Percentiles rank a stretch among this genome's conserved stretches.
phyloP scores from a whole-genome alignment of 2,329 filamentous ascomycete genomes.

The Exophiala calicioides region DNA sequence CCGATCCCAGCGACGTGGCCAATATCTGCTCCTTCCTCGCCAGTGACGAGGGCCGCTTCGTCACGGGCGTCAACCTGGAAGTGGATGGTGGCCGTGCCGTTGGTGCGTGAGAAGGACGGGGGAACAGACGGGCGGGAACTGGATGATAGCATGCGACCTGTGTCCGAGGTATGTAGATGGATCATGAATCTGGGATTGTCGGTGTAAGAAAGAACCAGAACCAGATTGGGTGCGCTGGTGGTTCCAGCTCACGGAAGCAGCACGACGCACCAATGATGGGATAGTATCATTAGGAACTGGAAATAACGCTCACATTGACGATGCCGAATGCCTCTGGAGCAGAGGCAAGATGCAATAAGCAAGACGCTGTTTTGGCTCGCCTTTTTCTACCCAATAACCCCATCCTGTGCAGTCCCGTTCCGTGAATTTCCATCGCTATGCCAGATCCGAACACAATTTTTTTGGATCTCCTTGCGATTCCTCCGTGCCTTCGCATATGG shows the following conservation, averaged over 20 bases:
- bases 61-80: conserved; percentile 47
- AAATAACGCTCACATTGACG: too few species aligned
- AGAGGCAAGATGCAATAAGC: too few species aligned
- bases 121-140: too few species aligned
- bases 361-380: neutral
- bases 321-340: too few species aligned
- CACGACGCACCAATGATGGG: too few species aligned
- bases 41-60: conserved; percentile 66
- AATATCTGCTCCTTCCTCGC: conserved; percentile 69
- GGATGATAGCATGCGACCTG: neutral
- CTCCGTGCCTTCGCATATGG: neutral
- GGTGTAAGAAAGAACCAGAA: too few species aligned
- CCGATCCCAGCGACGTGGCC: conserved; percentile 61
- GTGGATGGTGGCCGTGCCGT: conserved; percentile 30
- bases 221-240: too few species aligned
- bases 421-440: too few species aligned
- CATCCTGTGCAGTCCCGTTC: too few species aligned
- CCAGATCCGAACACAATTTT: neutral
- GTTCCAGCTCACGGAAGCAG: too few species aligned
- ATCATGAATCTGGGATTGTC: too few species aligned
- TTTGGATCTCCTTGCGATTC: neutral
- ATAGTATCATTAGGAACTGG: too few species aligned
- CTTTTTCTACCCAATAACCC: neutral
- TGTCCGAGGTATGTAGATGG: neutral
- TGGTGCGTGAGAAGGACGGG: conserved; percentile 20